Conservation (phyloP, 169 alveolate genomes). For the Babesia ovata region DNA sequence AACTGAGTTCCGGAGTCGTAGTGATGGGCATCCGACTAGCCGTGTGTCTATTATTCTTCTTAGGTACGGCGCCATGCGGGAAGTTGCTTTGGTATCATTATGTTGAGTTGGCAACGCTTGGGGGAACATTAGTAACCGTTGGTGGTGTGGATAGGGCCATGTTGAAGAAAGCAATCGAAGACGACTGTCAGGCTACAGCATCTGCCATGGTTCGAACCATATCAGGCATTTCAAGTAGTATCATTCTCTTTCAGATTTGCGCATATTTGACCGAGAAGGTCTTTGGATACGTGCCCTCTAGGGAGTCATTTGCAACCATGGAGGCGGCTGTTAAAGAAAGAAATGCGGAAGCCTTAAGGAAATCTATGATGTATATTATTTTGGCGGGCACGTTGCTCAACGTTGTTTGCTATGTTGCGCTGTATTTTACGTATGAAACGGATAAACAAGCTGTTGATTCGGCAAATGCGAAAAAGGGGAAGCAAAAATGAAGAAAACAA, state of each 20-base stretch:
- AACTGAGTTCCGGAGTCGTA: too few relatives aligned
- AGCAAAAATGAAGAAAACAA: too few relatives aligned
- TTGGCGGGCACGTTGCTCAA: neutral
- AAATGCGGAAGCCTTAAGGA: neutral
- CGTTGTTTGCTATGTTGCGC: neutral
- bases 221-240: conserved; percentile 85
- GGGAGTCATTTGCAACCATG: conserved; percentile 1
- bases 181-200: too few relatives aligned
- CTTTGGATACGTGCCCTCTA: neutral
- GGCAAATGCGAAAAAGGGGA: too few relatives aligned
- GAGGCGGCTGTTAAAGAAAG: neutral
- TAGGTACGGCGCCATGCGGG: neutral
- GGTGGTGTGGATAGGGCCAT: neutral
- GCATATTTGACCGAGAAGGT: conserved; percentile 62
- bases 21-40: too few relatives aligned
- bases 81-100: conserved; percentile 4
- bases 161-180: neutral
- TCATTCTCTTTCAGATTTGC: conserved; percentile 85
- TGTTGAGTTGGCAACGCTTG: neutral
- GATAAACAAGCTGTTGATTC: too few relatives aligned
- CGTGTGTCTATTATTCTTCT: too few relatives aligned
- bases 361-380: neutral
- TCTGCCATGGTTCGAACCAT: conserved; percentile 7
- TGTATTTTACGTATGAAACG: neutral
- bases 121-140: neutral